Base-by-base conservation (phyloP, 2,329 filamentous ascomycete genomes). In the Keithomyces neogunnii region DNA sequence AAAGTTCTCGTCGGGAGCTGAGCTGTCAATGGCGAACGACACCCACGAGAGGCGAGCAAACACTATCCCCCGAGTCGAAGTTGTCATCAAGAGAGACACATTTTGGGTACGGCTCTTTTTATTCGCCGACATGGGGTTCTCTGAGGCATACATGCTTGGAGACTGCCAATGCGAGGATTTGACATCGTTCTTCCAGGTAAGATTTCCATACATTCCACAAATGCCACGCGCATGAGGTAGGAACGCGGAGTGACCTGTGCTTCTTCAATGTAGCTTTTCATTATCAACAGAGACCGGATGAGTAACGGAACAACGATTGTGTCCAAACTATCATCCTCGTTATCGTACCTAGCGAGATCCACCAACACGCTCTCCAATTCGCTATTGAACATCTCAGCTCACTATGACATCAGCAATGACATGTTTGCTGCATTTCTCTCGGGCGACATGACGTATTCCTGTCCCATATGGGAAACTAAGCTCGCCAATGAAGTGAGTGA, bases 391-490 rank as follows among this genome's bases (percentile, higher is more conserved):
- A 82, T 86, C 49, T 78, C 78, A 2, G 84, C 84, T 4, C 86
- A 89, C 57, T 89, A 89, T 63, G 85, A 89, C 59, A 86, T 88
- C 55, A 84, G 80, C 56, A 89, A 89, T 60, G 81, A 83, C 52
- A 86, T 88, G 82, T 88, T 89, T 59, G 81, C 83, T 5, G 82
- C 84, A 0, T 88, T 88, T 57, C 71, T 88, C 31, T 86, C 83
- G 0, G 73, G 78, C n/a, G 85, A 88, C 60, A 88, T 89, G 85
- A 88, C 84, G 3, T 88, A 88, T 59, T 87, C 83, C 1, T 87
- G 84, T 61, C 80, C 85, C 3, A 81, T 87, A 47, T 86, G 84
- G 84, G 49, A 49, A 9, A 43, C n/a, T 28, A 38, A 54, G 1
- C 33, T 31, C 3, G 29, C 13, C 13, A 8, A 30, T 10, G 45